These are phyloP conservation scores for Cyberlindnera amylophila DNA, from an alignment of 805 yeast genomes.

Conservation along the genomic window DNA sequence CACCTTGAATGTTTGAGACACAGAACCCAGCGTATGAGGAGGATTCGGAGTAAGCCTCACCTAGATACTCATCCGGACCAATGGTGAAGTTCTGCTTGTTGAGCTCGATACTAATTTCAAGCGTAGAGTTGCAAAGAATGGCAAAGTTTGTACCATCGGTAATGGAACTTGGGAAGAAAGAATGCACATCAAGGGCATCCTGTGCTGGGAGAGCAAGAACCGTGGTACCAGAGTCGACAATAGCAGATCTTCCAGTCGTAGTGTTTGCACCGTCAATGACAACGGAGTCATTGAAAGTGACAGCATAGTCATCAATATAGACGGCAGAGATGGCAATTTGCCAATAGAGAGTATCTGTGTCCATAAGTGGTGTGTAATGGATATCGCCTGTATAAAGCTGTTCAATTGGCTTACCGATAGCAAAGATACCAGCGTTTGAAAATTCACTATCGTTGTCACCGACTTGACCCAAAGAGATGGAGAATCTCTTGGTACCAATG, in stretches of 20 bases:
- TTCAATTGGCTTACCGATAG: constrained; percentile 38
- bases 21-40: constrained; percentile 47
- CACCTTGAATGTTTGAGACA: constrained; percentile 62
- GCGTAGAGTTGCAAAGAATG: constrained; percentile 49
- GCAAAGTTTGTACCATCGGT: constrained; percentile 65
- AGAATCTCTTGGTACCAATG: constrained; percentile 38
- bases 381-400: constrained; percentile 40
- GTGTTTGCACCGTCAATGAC: constrained; percentile 9
- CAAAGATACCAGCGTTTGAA: constrained; percentile 36
- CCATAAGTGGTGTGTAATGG: constrained; percentile 35
- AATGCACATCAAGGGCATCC: constrained; percentile 53
- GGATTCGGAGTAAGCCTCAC: constrained; percentile 38
- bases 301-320: constrained; percentile 32
- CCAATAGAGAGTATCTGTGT: constrained; percentile 45
- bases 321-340: constrained; percentile 39
- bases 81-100: constrained; percentile 44
- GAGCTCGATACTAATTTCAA: constrained; percentile 38
- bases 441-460: constrained; percentile 20
- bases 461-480: constrained; percentile 39
- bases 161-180: constrained; percentile 44
- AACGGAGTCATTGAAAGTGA: constrained; percentile 30
- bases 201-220: constrained; percentile 49
- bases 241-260: constrained; percentile 35
- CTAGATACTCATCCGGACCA: constrained; percentile 43
- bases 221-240: constrained; percentile 67